phyloP scores from a whole-genome alignment of 257 asterid genomes.

The Ophiorrhiza pumila region DNA sequence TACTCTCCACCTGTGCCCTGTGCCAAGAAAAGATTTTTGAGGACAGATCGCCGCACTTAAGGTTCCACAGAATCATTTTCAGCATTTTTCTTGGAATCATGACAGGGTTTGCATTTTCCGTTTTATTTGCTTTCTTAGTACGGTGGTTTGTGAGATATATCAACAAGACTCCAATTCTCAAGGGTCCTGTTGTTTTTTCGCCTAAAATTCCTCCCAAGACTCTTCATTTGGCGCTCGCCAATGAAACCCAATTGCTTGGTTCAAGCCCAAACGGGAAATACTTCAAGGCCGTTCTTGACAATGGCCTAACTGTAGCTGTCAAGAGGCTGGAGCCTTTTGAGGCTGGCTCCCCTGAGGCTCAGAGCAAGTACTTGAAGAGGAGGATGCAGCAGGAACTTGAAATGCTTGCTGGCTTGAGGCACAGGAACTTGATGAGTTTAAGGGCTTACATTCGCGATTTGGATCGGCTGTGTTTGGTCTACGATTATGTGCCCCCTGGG shows the following conservation, averaged over 20 bases:
- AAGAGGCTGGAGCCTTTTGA: constrained; percentile 59
- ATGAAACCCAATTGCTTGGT: constrained; percentile 59
- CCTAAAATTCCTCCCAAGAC: constrained; percentile 62
- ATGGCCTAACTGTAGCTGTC: constrained; percentile 71
- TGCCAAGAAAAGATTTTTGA: constrained; percentile 44
- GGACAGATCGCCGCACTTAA: constrained; percentile 31
- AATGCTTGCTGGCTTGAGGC: constrained; percentile 59
- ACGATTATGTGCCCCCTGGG: constrained; percentile 63
- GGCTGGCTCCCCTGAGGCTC: constrained; percentile 31
- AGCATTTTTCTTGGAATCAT: constrained; percentile 62
- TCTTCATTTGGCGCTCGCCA: constrained; percentile 65
- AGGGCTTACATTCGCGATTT: constrained; percentile 70
- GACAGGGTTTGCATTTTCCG: constrained; percentile 61
- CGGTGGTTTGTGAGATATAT: constrained; percentile 59
- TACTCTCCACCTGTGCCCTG: constrained; percentile 38
- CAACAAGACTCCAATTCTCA: constrained; percentile 63
- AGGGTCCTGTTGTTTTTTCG: constrained; percentile 67
- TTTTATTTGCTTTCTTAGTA: constrained; percentile 51
- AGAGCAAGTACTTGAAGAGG: constrained; percentile 45
- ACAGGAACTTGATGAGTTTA: constrained; percentile 89
- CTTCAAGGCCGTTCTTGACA: constrained; percentile 76
- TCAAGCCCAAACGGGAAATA: constrained; percentile 68
- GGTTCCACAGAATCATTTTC: constrained; percentile 36
- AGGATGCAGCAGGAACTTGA: constrained; percentile 58
- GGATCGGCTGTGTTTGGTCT: constrained; percentile 51